Base-by-base conservation (phyloP, 225 moss, liverwort and hornwort genomes). In the Bryoerythrophyllum caledonicum region DNA sequence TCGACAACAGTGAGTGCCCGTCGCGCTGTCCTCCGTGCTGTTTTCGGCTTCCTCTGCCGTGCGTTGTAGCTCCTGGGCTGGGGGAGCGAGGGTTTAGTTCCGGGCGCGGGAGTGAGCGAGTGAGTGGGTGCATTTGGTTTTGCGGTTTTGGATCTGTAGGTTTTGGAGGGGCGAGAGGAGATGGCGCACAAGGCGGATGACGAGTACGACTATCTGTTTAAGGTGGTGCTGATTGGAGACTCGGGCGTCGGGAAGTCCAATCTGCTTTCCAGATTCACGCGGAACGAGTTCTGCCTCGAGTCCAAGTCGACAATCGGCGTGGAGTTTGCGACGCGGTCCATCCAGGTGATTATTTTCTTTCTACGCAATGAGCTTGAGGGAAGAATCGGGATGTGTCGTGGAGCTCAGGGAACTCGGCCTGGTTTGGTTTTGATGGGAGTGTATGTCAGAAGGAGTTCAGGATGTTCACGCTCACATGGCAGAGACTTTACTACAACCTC, bases 251-350 rank as follows among this genome's bases (percentile, higher is more conserved):
- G 91, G 34, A 91, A 91, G 85, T 91, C 91, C 37, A 91, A 91
- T 73, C 83, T 91, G 10, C 80, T 91, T 72, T 96, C 96, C 75
- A 96, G 96, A 90, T 96, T 93, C 76, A 96, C 93, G 8, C 86
- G 93, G 56, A 96, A 96, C 68, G 93, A 96, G 91, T 96, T 96
- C 62, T 93, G 91, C 74, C 58, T 96, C 28, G 96, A 96, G 93
- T 93, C 93, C 65, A 96, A 93, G 79, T 96, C 96, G 26, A 96
- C 96, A 28, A 96, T 93, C 82, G 96, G 93, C 44, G 93, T 96
- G 75, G 95, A 96, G 84, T 96, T 93, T 55, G 93, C 91, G 3
- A 96, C 95, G 41, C 93, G 95, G 61, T 88, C 88, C 44, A 88
- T 88, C 60, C 88, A 88, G 86, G 88, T 88, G 82, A 55, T 12